Conservation (phyloP, 2,329 filamentous ascomycete species). For the Ophiostoma australiae region DNA sequence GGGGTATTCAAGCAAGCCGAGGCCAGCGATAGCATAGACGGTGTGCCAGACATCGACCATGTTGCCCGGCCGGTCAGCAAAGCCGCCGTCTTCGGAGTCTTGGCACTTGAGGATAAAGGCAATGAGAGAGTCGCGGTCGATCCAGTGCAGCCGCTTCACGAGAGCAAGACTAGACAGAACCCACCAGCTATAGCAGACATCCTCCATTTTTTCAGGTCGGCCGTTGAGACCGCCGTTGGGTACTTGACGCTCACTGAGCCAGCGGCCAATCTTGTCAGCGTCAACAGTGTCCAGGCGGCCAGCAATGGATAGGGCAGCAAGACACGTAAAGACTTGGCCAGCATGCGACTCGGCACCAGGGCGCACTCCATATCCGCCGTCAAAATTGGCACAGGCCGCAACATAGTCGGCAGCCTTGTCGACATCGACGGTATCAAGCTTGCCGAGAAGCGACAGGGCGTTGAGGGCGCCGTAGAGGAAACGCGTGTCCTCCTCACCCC, state of each 20-base stretch:
- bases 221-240: slow-evolving; percentile 87
- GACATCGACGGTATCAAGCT: slow-evolving; percentile 70
- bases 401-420: slow-evolving; percentile 75
- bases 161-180: slow-evolving; percentile 88
- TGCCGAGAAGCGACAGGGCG: slow-evolving; percentile 74
- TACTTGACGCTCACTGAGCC: slow-evolving; percentile 90
- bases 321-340: slow-evolving; percentile 91
- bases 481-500: slow-evolving; percentile 92
- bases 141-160: slow-evolving; percentile 85
- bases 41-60: slow-evolving; percentile 99
- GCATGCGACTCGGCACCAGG: slow-evolving; percentile 93
- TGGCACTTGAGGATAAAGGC: slow-evolving; percentile 84
- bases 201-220: slow-evolving; percentile 88
- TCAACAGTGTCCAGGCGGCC: slow-evolving; percentile 76
- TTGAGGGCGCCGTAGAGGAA: slow-evolving; percentile 91
- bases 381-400: slow-evolving; percentile 80
- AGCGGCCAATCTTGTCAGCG: slow-evolving; percentile 73
- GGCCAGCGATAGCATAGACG: slow-evolving; percentile 77
- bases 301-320: slow-evolving; percentile 80
- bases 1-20: slow-evolving; percentile 76
- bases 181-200: slow-evolving; percentile 99
- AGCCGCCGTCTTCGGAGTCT: slow-evolving; percentile 75
- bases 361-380: slow-evolving; percentile 85
- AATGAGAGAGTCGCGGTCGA: slow-evolving; percentile 74
- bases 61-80: slow-evolving; percentile 85